phyloP scores from a whole-genome alignment of 208 protist species.

The Acanthamoeba royreba region DNA sequence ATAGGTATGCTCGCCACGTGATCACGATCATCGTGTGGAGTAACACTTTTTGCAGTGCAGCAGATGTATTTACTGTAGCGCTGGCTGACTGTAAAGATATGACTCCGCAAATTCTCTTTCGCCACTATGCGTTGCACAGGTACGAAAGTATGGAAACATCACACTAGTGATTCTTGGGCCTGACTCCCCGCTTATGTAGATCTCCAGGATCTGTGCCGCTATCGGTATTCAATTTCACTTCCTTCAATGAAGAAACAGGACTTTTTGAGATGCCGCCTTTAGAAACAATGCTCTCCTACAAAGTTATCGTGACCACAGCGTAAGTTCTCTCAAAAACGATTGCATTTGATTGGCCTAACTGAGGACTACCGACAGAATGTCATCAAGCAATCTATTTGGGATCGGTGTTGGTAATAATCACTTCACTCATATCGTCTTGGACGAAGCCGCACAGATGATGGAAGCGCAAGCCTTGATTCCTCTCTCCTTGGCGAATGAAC shows the following conservation, averaged over 20 bases:
- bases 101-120: background rate
- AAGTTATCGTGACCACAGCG: background rate
- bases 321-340: background rate
- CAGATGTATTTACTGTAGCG: background rate
- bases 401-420: background rate
- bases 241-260: background rate
- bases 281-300: background rate
- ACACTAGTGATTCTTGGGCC: background rate
- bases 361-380: no score
- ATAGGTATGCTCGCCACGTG: background rate
- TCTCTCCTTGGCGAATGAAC: background rate
- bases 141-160: background rate
- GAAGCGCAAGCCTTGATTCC: background rate
- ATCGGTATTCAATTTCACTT: background rate
- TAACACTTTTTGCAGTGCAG: background rate
- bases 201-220: background rate
- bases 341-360: background rate
- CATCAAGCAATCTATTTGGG: background rate
- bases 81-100: background rate
- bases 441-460: background rate
- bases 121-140: background rate
- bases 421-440: background rate
- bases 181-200: no score
- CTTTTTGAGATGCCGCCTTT: background rate
- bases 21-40: no score